Evolutionary conservation across 371 early-diverging fungal genomes (phyloP).

Genomic region (Rhizomucor pusillus): DNA sequence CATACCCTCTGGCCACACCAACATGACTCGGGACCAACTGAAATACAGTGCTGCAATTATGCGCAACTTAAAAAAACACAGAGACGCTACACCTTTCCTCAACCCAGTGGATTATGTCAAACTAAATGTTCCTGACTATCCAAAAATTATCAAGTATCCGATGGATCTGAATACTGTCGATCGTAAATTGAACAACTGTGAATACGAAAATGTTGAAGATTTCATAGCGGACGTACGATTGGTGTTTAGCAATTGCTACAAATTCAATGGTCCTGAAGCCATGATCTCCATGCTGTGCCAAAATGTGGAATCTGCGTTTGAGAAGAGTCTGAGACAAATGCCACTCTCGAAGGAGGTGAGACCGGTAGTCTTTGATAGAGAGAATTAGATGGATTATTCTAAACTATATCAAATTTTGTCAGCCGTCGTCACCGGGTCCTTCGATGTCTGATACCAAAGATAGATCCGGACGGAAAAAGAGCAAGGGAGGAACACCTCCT

Average conservation of each 20-base stretch:
- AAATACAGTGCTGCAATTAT: slow-evolving; percentile 78
- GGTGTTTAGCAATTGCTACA: slow-evolving; percentile 86
- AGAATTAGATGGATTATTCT: not conserved
- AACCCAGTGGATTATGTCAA: slow-evolving; percentile 93
- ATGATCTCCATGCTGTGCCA: slow-evolving; percentile 73
- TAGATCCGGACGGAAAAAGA: slow-evolving; percentile 5
- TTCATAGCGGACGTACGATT: slow-evolving; percentile 77
- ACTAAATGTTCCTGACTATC: slow-evolving; percentile 94
- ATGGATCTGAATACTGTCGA: slow-evolving; percentile 98
- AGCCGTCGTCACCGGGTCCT: slow-evolving; percentile 14
- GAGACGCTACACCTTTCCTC: slow-evolving; percentile 79
- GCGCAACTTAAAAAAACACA: slow-evolving; percentile 70
- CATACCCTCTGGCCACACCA: slow-evolving; percentile 22
- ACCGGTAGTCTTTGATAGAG: not conserved
- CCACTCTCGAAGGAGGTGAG: slow-evolving; percentile 48
- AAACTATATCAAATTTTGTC: not conserved
- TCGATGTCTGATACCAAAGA: slow-evolving; percentile 9
- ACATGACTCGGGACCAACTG: slow-evolving; percentile 76
- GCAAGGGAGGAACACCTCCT: slow-evolving; percentile 18
- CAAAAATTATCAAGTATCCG: slow-evolving; percentile 88
- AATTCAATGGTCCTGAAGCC: slow-evolving; percentile 86
- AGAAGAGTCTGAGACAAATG: slow-evolving; percentile 67
- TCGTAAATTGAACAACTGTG: slow-evolving; percentile 72
- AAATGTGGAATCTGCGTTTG: slow-evolving; percentile 74
- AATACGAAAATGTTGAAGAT: slow-evolving; percentile 65